Conservation (phyloP, 108 stramenopile species). For the Fragilariopsis cylindrus region DNA sequence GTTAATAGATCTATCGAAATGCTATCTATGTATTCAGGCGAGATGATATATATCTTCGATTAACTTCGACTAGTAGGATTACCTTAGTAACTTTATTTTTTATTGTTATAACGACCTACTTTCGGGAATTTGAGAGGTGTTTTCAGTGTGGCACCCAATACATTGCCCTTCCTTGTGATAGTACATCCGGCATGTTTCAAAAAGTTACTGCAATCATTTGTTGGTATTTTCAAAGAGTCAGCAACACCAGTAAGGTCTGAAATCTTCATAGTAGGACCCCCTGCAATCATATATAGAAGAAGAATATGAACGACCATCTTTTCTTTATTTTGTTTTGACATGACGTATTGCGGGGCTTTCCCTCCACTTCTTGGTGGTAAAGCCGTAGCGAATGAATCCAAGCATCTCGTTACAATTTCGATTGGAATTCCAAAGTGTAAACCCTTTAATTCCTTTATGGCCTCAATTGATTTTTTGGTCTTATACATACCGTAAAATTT, state of each 20-base stretch:
- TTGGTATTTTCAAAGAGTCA: constrained; percentile 65
- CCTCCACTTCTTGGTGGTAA: constrained; percentile 24
- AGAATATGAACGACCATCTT: constrained; percentile 62
- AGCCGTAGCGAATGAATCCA: constrained; percentile 64
- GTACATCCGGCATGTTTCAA: constrained; percentile 79
- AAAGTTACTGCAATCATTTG: constrained; percentile 43
- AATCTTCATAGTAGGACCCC: constrained; percentile 57
- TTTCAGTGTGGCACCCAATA: constrained; percentile 46
- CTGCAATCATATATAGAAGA: constrained; percentile 69
- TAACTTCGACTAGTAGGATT: not conserved
- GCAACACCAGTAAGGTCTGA: constrained; percentile 52
- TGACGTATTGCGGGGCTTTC: constrained; percentile 36
- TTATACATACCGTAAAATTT: constrained; percentile 57
- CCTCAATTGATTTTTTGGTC: constrained; percentile 36
- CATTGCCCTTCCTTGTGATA: constrained; percentile 46
- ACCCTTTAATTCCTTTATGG: constrained; percentile 43
- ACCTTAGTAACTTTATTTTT: not conserved
- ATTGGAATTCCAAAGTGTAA: constrained; percentile 49
- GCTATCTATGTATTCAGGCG: too few species aligned
- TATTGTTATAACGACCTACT: constrained; percentile 22
- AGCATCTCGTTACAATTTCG: constrained; percentile 51
- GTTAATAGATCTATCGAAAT: too few species aligned
- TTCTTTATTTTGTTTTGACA: constrained; percentile 59
- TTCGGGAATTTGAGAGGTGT: constrained; percentile 75
- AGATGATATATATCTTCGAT: too few species aligned